Base-by-base conservation (phyloP, 768 basidiomycete genomes). In the Lactifluus hygrophoroides region DNA sequence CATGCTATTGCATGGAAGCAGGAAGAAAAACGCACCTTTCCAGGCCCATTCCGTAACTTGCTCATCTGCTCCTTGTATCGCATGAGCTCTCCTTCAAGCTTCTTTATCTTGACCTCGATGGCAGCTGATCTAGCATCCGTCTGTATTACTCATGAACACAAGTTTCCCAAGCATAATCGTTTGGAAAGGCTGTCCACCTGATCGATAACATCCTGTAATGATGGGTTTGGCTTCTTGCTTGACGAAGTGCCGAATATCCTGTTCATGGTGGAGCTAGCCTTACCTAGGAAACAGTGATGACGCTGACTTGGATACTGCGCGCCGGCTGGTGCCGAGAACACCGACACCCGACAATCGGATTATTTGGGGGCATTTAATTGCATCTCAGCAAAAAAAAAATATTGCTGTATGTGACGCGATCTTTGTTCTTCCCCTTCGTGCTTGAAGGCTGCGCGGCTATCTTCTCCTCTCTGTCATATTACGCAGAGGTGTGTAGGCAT, bases 11-110 rank as follows among this genome's bases (percentile, higher is more conserved):
- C 17, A 2, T 43, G 38, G 35, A 21, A 28, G 32, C n/a, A n/a
- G n/a, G n/a, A n/a, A n/a, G 51, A 30, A 51, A 27, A 16, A 64
- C 74, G 50, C 65, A 94, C 94, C 83, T 96, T 99, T 51, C 95
- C 95, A 25, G 96, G 94, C 0, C 96, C 96, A 64, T 85, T 87
- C 23, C 92, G 79, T 69, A 99, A 77, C 73, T 92, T 95, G 66
- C 84, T 80, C 90, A 99, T 91, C 74, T 98, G 96, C 54, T 94
- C 92, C 72, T 94, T 93, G 76, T 96, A 97, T 38, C 89, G 78
- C 48, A 76, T 78, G 19, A 99, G 80, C 69, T 99, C 96, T 5
- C 86, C 94, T 67, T 98, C 94, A 28, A 99, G 80, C 71, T 98
- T 99, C 75, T 87, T 88, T 65, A 99, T 77, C 77, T 98, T 99